phyloP scores from a whole-genome alignment of 208 protist species.

The Trypanosomatidae sp. region DNA sequence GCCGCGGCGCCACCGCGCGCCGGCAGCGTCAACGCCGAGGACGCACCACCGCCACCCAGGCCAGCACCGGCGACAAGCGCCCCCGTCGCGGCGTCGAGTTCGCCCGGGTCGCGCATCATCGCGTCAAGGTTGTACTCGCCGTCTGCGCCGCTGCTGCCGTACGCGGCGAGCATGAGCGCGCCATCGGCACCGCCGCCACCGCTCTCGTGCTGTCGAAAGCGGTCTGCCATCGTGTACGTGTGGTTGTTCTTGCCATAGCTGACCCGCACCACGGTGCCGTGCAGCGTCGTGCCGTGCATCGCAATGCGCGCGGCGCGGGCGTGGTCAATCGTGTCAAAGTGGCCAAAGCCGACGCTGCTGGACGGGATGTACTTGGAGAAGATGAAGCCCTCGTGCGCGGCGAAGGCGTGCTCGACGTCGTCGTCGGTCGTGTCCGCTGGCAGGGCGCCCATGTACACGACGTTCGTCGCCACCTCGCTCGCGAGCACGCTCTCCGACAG shows the following conservation, averaged over 20 bases:
- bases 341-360: slow-evolving; percentile 69
- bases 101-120: slow-evolving; percentile 17
- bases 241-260: slow-evolving; percentile 81
- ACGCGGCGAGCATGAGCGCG: neutral
- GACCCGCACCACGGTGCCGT: slow-evolving; percentile 59
- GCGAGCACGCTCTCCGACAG: slow-evolving; percentile 14
- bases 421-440: slow-evolving; percentile 38
- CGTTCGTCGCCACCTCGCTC: slow-evolving; percentile 69
- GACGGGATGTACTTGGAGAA: slow-evolving; percentile 47
- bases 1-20: slow-evolving; percentile 24
- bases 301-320: slow-evolving; percentile 36
- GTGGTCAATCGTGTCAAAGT: slow-evolving; percentile 65
- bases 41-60: slow-evolving; percentile 5
- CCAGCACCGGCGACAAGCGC: slow-evolving; percentile 26
- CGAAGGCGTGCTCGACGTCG: slow-evolving; percentile 59
- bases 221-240: slow-evolving; percentile 48
- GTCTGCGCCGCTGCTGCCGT: neutral
- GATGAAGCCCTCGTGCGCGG: slow-evolving; percentile 76
- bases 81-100: slow-evolving; percentile 10
- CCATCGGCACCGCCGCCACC: neutral
- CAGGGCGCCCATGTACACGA: slow-evolving; percentile 74
- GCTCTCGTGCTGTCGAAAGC: slow-evolving; percentile 13
- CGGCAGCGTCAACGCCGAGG: slow-evolving; percentile 18
- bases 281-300: slow-evolving; percentile 30
- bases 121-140: slow-evolving; percentile 21